These are phyloP conservation scores for Eucalyptus sp. DNA, from an alignment of 345 rosid species.

Conservation along the genomic window DNA sequence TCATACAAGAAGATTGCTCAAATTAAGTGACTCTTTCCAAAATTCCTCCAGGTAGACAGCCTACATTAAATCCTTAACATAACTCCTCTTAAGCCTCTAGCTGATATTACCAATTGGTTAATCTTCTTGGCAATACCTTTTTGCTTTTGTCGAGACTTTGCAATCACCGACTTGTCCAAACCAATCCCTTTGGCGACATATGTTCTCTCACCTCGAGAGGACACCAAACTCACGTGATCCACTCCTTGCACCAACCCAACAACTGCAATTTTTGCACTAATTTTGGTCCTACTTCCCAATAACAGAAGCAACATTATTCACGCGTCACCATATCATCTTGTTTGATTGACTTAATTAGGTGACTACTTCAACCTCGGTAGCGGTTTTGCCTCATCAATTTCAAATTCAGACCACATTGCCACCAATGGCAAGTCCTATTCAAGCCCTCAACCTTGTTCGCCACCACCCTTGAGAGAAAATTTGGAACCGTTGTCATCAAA, in stretches of 20 bases:
- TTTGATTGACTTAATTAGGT: too few relatives aligned
- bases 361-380: too few relatives aligned
- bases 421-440: too few relatives aligned
- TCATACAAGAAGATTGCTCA: too few relatives aligned
- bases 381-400: too few relatives aligned
- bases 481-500: accelerated
- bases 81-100: conserved; percentile 48
- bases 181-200: neutral
- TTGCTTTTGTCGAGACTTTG: conserved; percentile 33
- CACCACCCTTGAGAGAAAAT: too few relatives aligned
- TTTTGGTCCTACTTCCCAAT: accelerated
- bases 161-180: neutral
- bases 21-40: too few relatives aligned
- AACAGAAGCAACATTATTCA: too few relatives aligned
- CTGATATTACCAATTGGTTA: conserved; percentile 6
- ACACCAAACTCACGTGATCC: neutral
- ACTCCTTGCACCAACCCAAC: neutral
- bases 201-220: neutral
- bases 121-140: conserved; percentile 22
- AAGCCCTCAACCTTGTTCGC: too few relatives aligned
- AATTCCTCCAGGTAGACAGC: accelerated
- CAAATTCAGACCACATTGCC: accelerated
- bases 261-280: neutral
- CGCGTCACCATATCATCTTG: accelerated
- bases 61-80: neutral